Evolutionary conservation across 345 rosid species (phyloP), one percentile per base, ranked within the genome.

Genomic region (Gossypium rotundifolium): DNA sequence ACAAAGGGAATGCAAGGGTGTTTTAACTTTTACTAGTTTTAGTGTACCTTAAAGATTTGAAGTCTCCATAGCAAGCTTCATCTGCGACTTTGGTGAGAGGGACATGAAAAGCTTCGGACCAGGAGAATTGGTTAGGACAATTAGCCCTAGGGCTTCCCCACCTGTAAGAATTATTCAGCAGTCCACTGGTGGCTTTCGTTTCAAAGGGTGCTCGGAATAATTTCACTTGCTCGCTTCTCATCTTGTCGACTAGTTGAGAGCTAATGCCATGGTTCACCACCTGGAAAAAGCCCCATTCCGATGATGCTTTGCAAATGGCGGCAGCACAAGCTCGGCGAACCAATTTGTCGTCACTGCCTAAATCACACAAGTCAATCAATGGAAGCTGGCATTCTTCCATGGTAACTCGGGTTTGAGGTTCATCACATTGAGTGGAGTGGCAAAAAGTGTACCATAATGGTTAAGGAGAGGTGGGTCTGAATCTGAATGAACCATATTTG

Each of bases 251-350:
- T 2, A 86, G 74, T 60, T 79, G 85, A 14, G 73, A 61, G 45
- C 79, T 81, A 13, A 88, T 85, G 2, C 94, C 94, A 71, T 89
- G 91, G 81, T 85, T 88, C 49, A 86, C 86, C 11, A 86, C 90
- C 75, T 88, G 94, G 79, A 89, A 89, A 79, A 89, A 89, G 2
- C 94, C 94, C 91, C 94, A 88, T 65, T 89, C 86, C 0, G 87
- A 52, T 0, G 94, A 84, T 2, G 94, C 91, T 77, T 75, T 78
- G 64, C 74, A 79, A 5, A 89, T 88, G 16, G 86, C 87, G 1
- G 67, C 78, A 2, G 55, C 77, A 20, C 91, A 85, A 23, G 80
- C 82, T 8, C 2, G 53, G 7, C 68, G 65, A 51, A 77, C 84
- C 45, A 14, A 65, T n/a, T 71, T 70, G 46, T 79, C 44, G 2